These are phyloP conservation scores for Creolimax fragrantissima DNA, from an alignment of 78 protist species.

Conservation along the genomic window DNA sequence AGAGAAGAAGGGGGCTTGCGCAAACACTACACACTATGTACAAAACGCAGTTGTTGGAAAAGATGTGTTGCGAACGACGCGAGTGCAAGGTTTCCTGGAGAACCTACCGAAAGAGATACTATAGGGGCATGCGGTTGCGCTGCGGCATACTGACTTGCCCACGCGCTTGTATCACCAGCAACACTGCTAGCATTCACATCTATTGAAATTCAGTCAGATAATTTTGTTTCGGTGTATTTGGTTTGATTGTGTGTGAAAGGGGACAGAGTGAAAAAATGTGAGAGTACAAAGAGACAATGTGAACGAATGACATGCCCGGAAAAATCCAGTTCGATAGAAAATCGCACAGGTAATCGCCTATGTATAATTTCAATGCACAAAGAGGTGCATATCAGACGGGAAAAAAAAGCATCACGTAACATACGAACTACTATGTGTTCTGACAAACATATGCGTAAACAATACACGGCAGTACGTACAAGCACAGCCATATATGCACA, in stretches of 20 bases:
- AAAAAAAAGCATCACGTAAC: not conserved
- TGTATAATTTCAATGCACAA: too few relatives aligned
- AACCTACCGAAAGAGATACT: not conserved
- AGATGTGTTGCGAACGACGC: not conserved
- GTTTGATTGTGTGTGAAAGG: too few relatives aligned
- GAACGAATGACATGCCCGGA: too few relatives aligned
- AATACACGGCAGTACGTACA: not conserved
- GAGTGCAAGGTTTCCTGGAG: not conserved
- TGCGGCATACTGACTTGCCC: not conserved
- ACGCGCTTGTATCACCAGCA: not conserved
- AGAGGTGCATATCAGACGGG: not conserved
- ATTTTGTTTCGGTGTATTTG: too few relatives aligned
- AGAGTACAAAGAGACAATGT: too few relatives aligned
- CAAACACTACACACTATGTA: not conserved
- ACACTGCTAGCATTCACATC: not conserved
- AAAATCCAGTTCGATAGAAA: too few relatives aligned
- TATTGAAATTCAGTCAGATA: too few relatives aligned
- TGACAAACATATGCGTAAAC: not conserved
- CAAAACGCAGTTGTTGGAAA: not conserved
- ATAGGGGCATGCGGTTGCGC: not conserved
- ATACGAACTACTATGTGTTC: not conserved
- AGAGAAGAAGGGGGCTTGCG: not conserved
- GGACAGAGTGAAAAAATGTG: too few relatives aligned
- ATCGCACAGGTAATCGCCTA: too few relatives aligned
- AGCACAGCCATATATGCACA: not conserved